Evolutionary conservation across 1,139 yeast genomes (phyloP), one percentile per base, ranked within the genome.

Genomic region (Pichiaceae sp.): DNA sequence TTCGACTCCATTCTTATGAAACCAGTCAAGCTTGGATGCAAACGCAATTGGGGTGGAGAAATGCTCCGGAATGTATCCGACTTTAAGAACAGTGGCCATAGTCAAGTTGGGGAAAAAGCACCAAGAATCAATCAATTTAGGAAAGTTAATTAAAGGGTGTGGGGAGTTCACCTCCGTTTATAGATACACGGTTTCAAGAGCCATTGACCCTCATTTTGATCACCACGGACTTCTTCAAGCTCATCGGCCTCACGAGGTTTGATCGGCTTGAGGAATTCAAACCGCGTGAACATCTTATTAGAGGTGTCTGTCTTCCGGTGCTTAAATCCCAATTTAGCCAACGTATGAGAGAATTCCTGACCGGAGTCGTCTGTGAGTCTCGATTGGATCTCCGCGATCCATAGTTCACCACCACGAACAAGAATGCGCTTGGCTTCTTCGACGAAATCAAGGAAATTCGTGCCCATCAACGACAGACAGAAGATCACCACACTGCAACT

Each of bases 341-440:
- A 64, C 1, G 84, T 76, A 29, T 82, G 74, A 15, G 82, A 86
- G 60, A 91, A 91, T 49, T 84, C 89, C 18, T 71, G 70, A 18
- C 89, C 87, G 32, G 68, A 48, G 42, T 72, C 60, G 54, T 80
- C 96, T 2, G 75, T 66, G 52, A 91, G 86, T 50, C 99, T 69
- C 1, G 96, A 85, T 61, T 91, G 91, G 60, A 91, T 93, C 57
- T 91, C 99, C 1, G 97, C 94, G 41, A 91, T 86, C 98, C 98
- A 93, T 35, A 91, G 63, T 54, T 89, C 96, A 17, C 99, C 98
- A 42, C 85, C 70, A 31, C 96, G 96, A 11, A 87, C 80, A 39
- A 91, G 66, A 17, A 91, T 70, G 48, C 99, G 71, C 55, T 83
- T 70, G 1, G 96, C 98, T 57, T 91, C 99, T 42, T 78, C 69